Evolutionary conservation across 371 early-diverging fungal genomes (phyloP), one percentile per base, ranked within the genome.

Genomic region (Vairimorpha apis): DNA sequence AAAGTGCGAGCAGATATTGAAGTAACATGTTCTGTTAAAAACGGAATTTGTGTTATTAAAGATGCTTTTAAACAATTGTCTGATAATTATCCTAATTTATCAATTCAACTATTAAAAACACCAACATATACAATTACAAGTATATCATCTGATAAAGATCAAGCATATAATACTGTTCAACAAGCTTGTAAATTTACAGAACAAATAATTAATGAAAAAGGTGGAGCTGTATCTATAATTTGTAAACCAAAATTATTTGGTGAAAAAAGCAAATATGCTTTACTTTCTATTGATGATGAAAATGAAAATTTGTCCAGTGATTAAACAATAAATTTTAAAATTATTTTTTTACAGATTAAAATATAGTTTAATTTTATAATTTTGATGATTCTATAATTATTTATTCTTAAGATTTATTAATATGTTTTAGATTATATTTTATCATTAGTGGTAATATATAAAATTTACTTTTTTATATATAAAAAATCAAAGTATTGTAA

Each of bases 21-120:
- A 82, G 89, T 94, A 56, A 89, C 90, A 76, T 96, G 97, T 86
- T 91, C 89, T 73, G 90, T 90, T 76, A 90, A 90, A 78, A 91
- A 93, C 81, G 99, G 99, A 74, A 90, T 98, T 23, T 91, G 91
- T 79, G 93, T 93, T 45, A 91, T 98, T 80, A 92, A 93, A 81
- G 86, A 87, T 35, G 93, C 95, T 0, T 86, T 98, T 73, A 85
- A 82, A 78, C 91, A 92, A 47, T 94, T 93, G 68, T 91, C 93
- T 85, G 88, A 85, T 14, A 85, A 87, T 67, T 90, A 92, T 27
- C 58, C 74, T 18, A 64, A 76, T 10, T 60, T 83, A 1, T 78
- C 78, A 32, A 65, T 81, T 25, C 33, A 55, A 21, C 47, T 78
- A 16, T 51, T 79, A 12, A 78, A 75, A 32, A 71, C 81, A 16